Conservation (phyloP, 306 rosid species). For the Mimosa pudica region DNA sequence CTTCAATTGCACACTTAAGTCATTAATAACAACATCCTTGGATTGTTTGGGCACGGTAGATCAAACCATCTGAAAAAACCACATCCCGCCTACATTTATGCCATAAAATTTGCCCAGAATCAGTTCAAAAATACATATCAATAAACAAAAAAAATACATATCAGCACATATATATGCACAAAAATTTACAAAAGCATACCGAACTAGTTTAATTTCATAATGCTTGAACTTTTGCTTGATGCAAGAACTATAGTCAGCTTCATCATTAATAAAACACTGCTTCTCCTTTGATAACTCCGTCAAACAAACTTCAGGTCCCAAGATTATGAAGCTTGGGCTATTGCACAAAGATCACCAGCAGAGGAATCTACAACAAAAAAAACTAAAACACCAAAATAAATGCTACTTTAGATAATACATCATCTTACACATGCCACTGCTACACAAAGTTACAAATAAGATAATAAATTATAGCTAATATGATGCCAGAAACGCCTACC, state of each 20-base stretch:
- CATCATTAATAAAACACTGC: constrained; percentile 42
- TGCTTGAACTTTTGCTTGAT: constrained; percentile 91
- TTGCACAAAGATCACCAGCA: constrained; percentile 38
- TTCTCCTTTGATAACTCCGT: constrained; percentile 58
- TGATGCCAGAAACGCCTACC: no score
- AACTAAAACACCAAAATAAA: neutral
- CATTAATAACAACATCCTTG: no score
- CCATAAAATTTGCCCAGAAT: no score
- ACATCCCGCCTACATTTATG: no score
- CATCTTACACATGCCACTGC: neutral
- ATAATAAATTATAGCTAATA: no score
- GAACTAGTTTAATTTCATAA: constrained; percentile 71
- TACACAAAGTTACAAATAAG: constrained; percentile 20
- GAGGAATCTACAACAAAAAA: no score
- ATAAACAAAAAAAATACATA: constrained; percentile 16
- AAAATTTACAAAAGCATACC: constrained; percentile 46
- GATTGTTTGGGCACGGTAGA: no score
- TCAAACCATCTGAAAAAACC: no score
- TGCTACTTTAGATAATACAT: neutral
- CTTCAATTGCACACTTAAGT: no score
- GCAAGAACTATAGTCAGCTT: constrained; percentile 45
- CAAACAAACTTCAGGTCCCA: constrained; percentile 61
- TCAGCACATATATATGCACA: neutral
- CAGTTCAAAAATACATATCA: constrained; percentile 19
- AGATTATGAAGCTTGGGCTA: constrained; percentile 59